These are phyloP conservation scores for Coniochaeta sp. DNA, from an alignment of 2,329 filamentous ascomycete species.

Conservation along the genomic window DNA sequence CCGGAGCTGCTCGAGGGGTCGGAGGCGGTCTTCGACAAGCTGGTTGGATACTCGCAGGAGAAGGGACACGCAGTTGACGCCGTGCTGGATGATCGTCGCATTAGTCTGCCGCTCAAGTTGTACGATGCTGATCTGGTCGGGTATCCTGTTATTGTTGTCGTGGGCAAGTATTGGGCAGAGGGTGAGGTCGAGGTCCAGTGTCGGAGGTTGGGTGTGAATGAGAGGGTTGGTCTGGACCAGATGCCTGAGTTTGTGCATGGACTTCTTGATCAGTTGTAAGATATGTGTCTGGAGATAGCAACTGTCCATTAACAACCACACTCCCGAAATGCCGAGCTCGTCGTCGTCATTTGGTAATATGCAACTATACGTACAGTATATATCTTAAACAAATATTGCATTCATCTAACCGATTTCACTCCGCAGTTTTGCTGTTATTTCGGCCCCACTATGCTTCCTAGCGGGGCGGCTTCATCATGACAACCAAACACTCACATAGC, in stretches of 20 bases:
- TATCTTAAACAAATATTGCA: no score
- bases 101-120: conserved; percentile 70
- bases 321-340: no score
- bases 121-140: conserved; percentile 85
- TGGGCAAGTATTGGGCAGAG: conserved; percentile 64
- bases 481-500: no score
- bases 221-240: conserved; percentile 45
- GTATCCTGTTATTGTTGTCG: conserved; percentile 74
- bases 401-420: no score
- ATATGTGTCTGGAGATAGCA: background rate
- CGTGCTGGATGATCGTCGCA: conserved; percentile 64
- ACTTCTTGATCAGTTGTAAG: conserved; percentile 1
- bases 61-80: conserved; percentile 44
- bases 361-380: no score
- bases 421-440: no score
- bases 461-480: no score
- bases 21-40: conserved; percentile 54
- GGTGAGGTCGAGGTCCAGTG: conserved; percentile 76
- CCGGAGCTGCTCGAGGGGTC: conserved; percentile 38
- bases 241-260: conserved; percentile 21
- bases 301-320: background rate
- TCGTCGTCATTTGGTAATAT: no score
- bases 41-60: conserved; percentile 25
- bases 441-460: no score
- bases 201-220: conserved; percentile 55